Evolutionary conservation across 495 filamentous ascomycete species (phyloP), one percentile per base, ranked within the genome.

Genomic region (Aspergillus heteromorphus): DNA sequence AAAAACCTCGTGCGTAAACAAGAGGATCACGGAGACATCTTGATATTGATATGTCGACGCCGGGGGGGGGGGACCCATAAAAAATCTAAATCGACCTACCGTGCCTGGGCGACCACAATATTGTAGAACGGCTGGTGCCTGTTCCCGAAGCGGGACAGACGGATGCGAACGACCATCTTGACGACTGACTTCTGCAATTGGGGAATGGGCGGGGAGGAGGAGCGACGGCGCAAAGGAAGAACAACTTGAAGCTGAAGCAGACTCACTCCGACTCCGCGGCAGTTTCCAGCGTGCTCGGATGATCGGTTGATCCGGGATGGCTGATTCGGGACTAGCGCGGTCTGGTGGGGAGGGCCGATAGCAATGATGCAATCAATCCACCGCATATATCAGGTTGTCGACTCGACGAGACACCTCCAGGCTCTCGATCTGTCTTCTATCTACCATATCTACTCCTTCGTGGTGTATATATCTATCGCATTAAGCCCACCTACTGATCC

Each of bases 71-170:
- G 20, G 49, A 25, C 47, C 19, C 42, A 49, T 40, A 40, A 48
- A 51, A 48, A 54, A 51, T 49, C 23, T 17, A 70, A 54, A 51
- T 49, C 23, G 8, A 70, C 75, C 53, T 82, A 96, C 92, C 92
- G 83, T n/a, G 93, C 92, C 58, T 97, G 92, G 19, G 90, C 81
- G 53, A 98, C 90, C 49, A 97, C 90, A 57, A 98, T 96, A 75
- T 98, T 98, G 80, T 95, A 98, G 65, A 95, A 87, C 2, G 93
- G 92, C 21, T 79, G 63, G 68, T 92, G 88, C 51, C 78, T 83
- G 73, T 88, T 87, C 60, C 95, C 93, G 68, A 97, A 96, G 76
- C 93, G 93, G 47, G 93, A 87, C 62, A 98, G 81, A 48, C 93
- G 86, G 68, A 98, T 91, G 66, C 85, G 87, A 60, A 98, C 78